Evolutionary conservation across 116 monocot genomes (phyloP), one percentile per base, ranked within the genome.

Genomic region (Cymodocea nodosa): DNA sequence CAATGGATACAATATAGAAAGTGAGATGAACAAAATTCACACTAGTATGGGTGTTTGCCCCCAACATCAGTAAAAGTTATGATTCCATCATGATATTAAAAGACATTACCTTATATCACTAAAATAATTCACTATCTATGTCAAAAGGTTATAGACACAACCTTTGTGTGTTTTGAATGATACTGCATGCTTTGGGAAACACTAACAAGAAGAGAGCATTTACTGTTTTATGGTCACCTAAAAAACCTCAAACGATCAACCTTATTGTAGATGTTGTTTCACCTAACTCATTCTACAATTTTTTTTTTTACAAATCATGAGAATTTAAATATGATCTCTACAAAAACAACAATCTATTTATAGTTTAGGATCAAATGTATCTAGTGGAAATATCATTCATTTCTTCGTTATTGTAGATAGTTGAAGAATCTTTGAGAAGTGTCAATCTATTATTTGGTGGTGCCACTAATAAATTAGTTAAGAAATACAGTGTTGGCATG

Each of bases 31-130:
- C n/a, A n/a, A n/a, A n/a, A n/a, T n/a, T n/a, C n/a, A n/a, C n/a
- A n/a, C n/a, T n/a, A n/a, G 71, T 63, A 85, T 93, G 73, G 93
- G 93, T 65, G 89, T 93, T 15, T 89, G 93, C 68, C 93, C 89
- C 23, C 93, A 93, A 36, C 75, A 85, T 49, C 83, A 93, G 93
- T 93, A 78, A 61, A 35, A 61, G 36, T 17, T n/a, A 56, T 12
- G 11, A 56, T 35, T 35, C n/a, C 13, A 14, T 16, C 36, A 15
- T 60, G 19, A 11, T 19, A 17, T n/a, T 18, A 34, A 59, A 39
- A 2, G 25, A 14, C 30, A 50, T 8, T 4, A 39, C 17, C n/a
- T 22, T 48, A 20, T 20, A 0, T n/a, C 2, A 13, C 23, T 48
- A 15, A 34, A 35, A 60, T 34, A 9, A 60, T 39, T 39, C 23